phyloP scores from a whole-genome alignment of 495 filamentous ascomycete genomes.

The Apiosordaria backusii region DNA sequence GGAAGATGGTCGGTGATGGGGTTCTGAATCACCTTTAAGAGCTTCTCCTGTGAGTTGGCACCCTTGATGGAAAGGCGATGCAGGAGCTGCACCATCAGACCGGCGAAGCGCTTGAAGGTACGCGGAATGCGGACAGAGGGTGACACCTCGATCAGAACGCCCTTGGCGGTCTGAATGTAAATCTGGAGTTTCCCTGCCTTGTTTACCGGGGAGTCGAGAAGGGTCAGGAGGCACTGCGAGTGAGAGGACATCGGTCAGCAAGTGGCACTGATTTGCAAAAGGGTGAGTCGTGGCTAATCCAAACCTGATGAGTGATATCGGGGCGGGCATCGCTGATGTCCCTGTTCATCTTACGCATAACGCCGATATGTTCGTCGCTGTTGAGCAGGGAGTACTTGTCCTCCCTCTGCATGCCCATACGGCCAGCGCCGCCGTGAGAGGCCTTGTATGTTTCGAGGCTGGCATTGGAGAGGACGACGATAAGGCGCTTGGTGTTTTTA shows the following conservation, averaged over 20 bases:
- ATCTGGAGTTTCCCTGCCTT: slow-evolving; percentile 97
- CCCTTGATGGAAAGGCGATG: slow-evolving; percentile 95
- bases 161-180: slow-evolving; percentile 96
- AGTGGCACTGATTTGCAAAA: background rate
- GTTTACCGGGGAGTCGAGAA: slow-evolving; percentile 96
- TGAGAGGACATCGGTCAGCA: slow-evolving; percentile 23
- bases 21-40: slow-evolving; percentile 95
- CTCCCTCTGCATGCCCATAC: slow-evolving; percentile 65
- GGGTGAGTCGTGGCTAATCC: slow-evolving; percentile 27
- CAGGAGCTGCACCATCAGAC: slow-evolving; percentile 97
- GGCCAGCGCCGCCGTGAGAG: slow-evolving; percentile 59
- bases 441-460: slow-evolving; percentile 96
- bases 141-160: slow-evolving; percentile 94
- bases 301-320: slow-evolving; percentile 97
- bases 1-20: slow-evolving; percentile 96
- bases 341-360: slow-evolving; percentile 98
- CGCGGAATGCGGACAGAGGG: slow-evolving; percentile 94
- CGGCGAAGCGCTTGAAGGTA: slow-evolving; percentile 98
- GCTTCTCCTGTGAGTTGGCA: slow-evolving; percentile 92
- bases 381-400: slow-evolving; percentile 96
- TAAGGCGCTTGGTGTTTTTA: slow-evolving; percentile 83
- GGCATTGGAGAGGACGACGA: slow-evolving; percentile 94
- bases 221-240: slow-evolving; percentile 85
- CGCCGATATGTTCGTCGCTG: slow-evolving; percentile 97
- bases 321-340: slow-evolving; percentile 97